Evolutionary conservation across 495 filamentous ascomycete species (phyloP).

Genomic region (Xylaria bambusicola): DNA sequence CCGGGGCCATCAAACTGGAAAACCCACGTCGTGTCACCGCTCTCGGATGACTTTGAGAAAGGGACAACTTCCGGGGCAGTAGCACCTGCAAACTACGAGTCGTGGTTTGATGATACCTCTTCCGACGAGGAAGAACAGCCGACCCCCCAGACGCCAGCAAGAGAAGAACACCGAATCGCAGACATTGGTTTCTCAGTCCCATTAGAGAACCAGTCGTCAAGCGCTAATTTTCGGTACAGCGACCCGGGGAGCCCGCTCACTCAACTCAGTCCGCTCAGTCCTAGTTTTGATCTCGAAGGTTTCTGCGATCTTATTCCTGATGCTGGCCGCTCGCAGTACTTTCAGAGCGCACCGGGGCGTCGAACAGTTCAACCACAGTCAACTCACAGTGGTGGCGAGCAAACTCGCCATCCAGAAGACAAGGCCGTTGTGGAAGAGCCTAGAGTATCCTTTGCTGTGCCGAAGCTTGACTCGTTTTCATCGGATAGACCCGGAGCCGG

Average conservation of each 20-base stretch:
- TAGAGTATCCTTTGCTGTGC: background rate
- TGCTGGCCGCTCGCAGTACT: background rate
- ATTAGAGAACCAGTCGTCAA: too few relatives aligned
- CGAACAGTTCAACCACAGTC: background rate
- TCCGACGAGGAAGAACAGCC: conserved; percentile 3
- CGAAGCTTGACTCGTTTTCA: background rate
- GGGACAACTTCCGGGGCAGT: background rate
- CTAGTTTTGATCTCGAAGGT: background rate
- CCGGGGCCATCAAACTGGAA: conserved; percentile 1
- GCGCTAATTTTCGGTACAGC: conserved; percentile 3
- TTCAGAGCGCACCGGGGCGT: background rate
- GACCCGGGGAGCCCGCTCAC: conserved; percentile 9
- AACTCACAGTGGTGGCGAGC: background rate
- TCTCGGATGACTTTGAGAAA: conserved; percentile 6
- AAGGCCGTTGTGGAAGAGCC: background rate
- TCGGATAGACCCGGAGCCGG: background rate
- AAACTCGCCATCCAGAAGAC: background rate
- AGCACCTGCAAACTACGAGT: background rate
- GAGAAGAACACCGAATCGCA: background rate
- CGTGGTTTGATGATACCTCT: conserved; percentile 14
- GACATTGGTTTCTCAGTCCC: background rate
- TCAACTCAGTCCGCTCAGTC: conserved; percentile 1
- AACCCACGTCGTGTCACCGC: conserved; percentile 14
- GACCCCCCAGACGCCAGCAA: background rate
- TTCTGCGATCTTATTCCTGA: background rate